Percentiles rank a stretch among this genome's conserved stretches.
Conservation (phyloP, 179 eudicot species). For the Spergularia azorica region DNA sequence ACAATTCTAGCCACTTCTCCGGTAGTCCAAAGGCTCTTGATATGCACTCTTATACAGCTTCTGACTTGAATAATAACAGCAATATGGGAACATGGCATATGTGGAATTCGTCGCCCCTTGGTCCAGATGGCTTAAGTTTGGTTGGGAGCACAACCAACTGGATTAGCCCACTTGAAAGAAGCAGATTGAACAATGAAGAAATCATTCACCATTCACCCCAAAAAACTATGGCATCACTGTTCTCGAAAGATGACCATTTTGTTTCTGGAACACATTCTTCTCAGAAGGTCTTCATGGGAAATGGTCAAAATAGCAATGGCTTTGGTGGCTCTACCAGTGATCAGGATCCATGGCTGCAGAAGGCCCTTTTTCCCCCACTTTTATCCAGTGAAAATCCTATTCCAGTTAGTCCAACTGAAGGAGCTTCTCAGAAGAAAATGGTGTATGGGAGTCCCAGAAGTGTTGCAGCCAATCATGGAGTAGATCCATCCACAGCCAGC, state of each 20-base stretch:
- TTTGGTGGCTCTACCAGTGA: slow-evolving; percentile 41
- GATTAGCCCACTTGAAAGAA: slow-evolving; percentile 58
- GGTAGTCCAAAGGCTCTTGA: slow-evolving; percentile 59
- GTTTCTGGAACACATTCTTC: slow-evolving; percentile 52
- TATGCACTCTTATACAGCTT: slow-evolving; percentile 39
- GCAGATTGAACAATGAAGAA: slow-evolving; percentile 58
- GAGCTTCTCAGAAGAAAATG: slow-evolving; percentile 47
- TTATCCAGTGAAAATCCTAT: slow-evolving; percentile 45
- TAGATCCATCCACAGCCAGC: slow-evolving; percentile 53
- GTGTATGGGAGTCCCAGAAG: slow-evolving; percentile 54
- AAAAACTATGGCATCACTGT: slow-evolving; percentile 77
- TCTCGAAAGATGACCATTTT: slow-evolving; percentile 61
- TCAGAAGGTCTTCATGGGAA: slow-evolving; percentile 44
- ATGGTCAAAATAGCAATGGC: slow-evolving; percentile 47
- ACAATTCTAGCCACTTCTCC: slow-evolving; percentile 43
- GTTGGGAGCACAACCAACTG: slow-evolving; percentile 61
- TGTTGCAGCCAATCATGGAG: slow-evolving; percentile 42
- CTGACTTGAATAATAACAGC: slow-evolving; percentile 43
- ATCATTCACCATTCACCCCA: slow-evolving; percentile 47
- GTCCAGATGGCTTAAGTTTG: slow-evolving; percentile 73
- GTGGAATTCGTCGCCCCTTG: slow-evolving; percentile 88
- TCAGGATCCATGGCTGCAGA: slow-evolving; percentile 75
- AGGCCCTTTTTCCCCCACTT: slow-evolving; percentile 43
- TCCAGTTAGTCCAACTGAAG: slow-evolving; percentile 46
- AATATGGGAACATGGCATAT: slow-evolving; percentile 82